phyloP scores from a whole-genome alignment of 129 eudicot genomes.

The Flaveria robusta region DNA sequence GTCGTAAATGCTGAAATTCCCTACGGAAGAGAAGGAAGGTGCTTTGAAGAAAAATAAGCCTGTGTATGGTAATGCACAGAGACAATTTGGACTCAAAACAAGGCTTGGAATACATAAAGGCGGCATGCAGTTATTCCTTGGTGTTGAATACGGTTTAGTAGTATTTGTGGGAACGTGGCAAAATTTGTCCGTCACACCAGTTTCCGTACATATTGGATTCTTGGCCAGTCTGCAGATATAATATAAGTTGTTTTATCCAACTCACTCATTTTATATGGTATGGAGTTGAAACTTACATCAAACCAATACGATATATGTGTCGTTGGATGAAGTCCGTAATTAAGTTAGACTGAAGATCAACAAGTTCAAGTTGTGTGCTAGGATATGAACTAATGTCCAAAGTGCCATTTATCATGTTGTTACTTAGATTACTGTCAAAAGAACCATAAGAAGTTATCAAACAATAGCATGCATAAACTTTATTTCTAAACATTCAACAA shows the following conservation, averaged over 20 bases:
- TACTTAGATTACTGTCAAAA: constrained; percentile 37
- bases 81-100: constrained; percentile 58
- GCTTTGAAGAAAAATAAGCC: constrained; percentile 62
- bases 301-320: constrained; percentile 5
- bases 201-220: constrained; percentile 52
- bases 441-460: constrained; percentile 14
- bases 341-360: constrained; percentile 60
- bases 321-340: constrained; percentile 22
- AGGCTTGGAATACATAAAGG: constrained; percentile 40
- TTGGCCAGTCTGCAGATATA: constrained; percentile 48
- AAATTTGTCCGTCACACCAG: constrained; percentile 36
- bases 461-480: constrained; percentile 33
- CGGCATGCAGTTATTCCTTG: constrained; percentile 42
- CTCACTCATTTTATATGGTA: neutral
- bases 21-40: constrained; percentile 61
- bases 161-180: constrained; percentile 39
- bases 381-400: constrained; percentile 54
- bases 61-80: constrained; percentile 61
- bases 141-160: constrained; percentile 43
- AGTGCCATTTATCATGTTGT: constrained; percentile 57
- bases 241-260: neutral
- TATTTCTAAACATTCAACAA: neutral
- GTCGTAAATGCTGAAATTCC: constrained; percentile 30
- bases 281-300: constrained; percentile 18
- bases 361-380: constrained; percentile 57